phyloP scores from a whole-genome alignment of 2,329 filamentous ascomycete genomes.

The Dactylonectria macrodidyma region DNA sequence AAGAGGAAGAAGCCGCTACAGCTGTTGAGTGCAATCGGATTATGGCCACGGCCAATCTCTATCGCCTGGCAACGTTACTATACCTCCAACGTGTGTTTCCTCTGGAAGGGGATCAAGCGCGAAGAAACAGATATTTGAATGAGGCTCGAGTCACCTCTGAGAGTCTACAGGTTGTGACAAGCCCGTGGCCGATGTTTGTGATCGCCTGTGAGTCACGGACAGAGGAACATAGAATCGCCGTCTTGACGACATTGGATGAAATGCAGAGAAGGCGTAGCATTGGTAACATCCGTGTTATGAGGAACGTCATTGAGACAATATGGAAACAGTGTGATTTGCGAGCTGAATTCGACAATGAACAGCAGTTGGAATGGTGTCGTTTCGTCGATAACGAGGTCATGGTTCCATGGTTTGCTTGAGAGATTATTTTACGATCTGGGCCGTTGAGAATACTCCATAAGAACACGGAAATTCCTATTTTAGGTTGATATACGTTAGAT shows the following conservation, averaged over 20 bases:
- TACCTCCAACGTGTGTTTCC: slow-evolving; percentile 55
- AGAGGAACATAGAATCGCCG: slow-evolving; percentile 58
- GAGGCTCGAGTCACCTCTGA: slow-evolving; percentile 44
- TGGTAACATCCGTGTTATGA: slow-evolving; percentile 15
- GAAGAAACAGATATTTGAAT: slow-evolving; percentile 34
- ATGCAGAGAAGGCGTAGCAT: slow-evolving; percentile 15
- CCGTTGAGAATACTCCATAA: too few species aligned
- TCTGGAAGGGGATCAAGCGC: slow-evolving; percentile 3
- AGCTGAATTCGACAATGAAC: background rate
- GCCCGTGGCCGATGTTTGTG: slow-evolving; percentile 63
- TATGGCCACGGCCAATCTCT: slow-evolving; percentile 62
- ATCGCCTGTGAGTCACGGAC: slow-evolving; percentile 59
- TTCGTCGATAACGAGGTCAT: slow-evolving; percentile 3
- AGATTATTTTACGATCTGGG: too few species aligned
- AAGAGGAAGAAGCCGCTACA: background rate
- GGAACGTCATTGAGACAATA: slow-evolving; percentile 11
- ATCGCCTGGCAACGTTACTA: slow-evolving; percentile 62
- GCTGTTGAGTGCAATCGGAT: background rate
- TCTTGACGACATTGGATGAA: slow-evolving; percentile 45
- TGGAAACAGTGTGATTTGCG: slow-evolving; percentile 32
- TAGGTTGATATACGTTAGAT: too few species aligned
- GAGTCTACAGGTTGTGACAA: slow-evolving; percentile 57
- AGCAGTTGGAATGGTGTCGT: slow-evolving; percentile 17
- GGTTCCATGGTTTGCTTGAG: slow-evolving; percentile 15
- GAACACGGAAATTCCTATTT: too few species aligned